Conservation (phyloP, 805 yeast species). For the Hanseniaspora clermontiae region DNA sequence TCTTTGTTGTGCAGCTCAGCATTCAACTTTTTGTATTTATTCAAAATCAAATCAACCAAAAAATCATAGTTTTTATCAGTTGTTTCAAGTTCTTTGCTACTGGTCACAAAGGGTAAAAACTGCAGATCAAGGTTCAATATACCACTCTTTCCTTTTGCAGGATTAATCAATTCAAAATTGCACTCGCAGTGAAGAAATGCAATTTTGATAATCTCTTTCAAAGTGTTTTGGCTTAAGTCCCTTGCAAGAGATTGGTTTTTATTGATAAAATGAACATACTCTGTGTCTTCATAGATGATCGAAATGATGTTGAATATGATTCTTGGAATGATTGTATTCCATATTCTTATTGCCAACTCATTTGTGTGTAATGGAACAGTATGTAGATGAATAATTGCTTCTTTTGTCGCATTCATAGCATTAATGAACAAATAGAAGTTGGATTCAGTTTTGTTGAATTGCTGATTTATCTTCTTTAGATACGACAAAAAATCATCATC, state of each 20-base stretch:
- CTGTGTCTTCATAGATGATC: conserved; percentile 25
- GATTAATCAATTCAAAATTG: conserved; percentile 14
- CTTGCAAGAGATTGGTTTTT: conserved; percentile 14
- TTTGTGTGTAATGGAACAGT: background rate
- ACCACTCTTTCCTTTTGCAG: background rate
- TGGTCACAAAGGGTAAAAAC: background rate
- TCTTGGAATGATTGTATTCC: conserved; percentile 25
- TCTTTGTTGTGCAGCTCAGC: conserved; percentile 21
- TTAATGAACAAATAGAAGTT: conserved; percentile 14
- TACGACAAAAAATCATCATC: conserved; percentile 12
- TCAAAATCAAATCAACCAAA: conserved; percentile 19
- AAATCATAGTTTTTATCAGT: conserved; percentile 17
- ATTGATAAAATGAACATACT: conserved; percentile 19
- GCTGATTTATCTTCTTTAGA: conserved; percentile 8
- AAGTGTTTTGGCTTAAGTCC: conserved; percentile 22
- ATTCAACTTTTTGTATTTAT: conserved; percentile 20
- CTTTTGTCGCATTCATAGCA: conserved; percentile 12
- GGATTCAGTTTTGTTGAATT: background rate
- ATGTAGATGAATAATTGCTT: background rate
- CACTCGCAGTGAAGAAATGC: conserved; percentile 21
- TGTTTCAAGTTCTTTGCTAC: background rate
- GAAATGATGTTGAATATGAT: conserved; percentile 25
- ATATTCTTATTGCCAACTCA: conserved; percentile 22
- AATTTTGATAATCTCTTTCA: conserved; percentile 22
- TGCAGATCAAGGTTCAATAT: background rate